Evolutionary conservation across 176 grass and related monocot species (phyloP), one percentile per base, ranked within the genome.

Genomic region (Avena eriantha): DNA sequence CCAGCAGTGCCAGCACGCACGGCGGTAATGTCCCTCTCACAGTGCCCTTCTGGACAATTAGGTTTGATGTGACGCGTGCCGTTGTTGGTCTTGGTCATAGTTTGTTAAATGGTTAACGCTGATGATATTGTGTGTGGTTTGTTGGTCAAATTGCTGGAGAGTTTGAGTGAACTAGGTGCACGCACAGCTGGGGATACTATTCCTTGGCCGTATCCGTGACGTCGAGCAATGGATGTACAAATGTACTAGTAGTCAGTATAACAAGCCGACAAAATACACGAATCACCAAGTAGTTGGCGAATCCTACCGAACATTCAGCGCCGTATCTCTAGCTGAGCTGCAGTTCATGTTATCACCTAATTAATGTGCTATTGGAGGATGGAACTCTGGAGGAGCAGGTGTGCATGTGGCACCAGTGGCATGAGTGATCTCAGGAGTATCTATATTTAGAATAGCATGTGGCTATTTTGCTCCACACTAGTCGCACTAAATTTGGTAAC

Each of bases 1-100:
- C 86, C 23, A 88, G 90, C 82, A 91, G 90, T 53, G 78, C 90
- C 33, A 91, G 90, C 86, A 88, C 86, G 4, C 90, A 91, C 9
- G 90, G 90, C 19, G 86, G 90, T 91, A 86, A 85, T 45, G 22
- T 29, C 86, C 4, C 55, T 65, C 16, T 85, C 64, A 5, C 21
- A 19, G 49, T 24, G 13, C 10, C 11, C 23, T 49, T 31, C 31
- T 75, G 22, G 45, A 51, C 51, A 3, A 4, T 31, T 29, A 26
- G 46, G 14, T 48, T 50, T 75, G 46, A 75, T 29, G 45, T 48
- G 15, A 49, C n/a, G 71, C 43, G 16, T 26, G n/a, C 13, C 70
- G 41, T 73, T 24, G 22, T 49, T 74, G 71, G 71, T 50, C 71
- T 9, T 74, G 71, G 46, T 48, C 13, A 1, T 47, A 50, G 71